phyloP scores from a whole-genome alignment of 2,329 filamentous ascomycete species.

The Penicillium sp. region DNA sequence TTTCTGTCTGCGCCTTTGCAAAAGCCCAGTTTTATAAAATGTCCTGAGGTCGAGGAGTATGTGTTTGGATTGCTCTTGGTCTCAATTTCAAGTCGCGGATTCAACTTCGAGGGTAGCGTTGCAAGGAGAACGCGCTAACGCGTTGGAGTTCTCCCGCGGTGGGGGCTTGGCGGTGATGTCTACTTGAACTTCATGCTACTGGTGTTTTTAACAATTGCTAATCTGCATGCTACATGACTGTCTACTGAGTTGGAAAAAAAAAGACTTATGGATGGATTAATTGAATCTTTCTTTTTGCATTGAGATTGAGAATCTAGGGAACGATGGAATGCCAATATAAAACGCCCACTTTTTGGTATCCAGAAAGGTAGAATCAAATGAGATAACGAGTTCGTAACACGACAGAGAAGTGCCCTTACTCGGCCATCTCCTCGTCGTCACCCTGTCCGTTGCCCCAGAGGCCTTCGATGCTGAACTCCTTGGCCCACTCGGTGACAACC shows the following conservation, averaged over 20 bases:
- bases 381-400: slow-evolving; percentile 26
- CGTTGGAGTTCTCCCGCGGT: slow-evolving; percentile 11
- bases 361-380: slow-evolving; percentile 25
- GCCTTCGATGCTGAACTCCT: slow-evolving; percentile 93
- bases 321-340: slow-evolving; percentile 22
- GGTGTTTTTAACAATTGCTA: too few relatives aligned
- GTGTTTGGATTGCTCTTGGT: neutral
- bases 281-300: slow-evolving; percentile 1
- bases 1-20: neutral
- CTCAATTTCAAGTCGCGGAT: neutral
- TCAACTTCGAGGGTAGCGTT: neutral
- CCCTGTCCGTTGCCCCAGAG: slow-evolving; percentile 72
- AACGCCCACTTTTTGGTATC: slow-evolving; percentile 38
- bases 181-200: neutral
- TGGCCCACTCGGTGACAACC: slow-evolving; percentile 89
- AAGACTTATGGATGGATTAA: neutral
- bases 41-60: neutral
- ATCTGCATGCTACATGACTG: neutral
- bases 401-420: slow-evolving; percentile 29
- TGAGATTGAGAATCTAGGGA: slow-evolving; percentile 19
- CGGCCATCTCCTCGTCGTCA: slow-evolving; percentile 43
- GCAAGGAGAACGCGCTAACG: slow-evolving; percentile 23
- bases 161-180: slow-evolving; percentile 10
- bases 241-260: neutral
- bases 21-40: neutral